These are phyloP conservation scores for Agaricales sp. DNA, from an alignment of 1,284 basidiomycete genomes.

Conservation along the genomic window DNA sequence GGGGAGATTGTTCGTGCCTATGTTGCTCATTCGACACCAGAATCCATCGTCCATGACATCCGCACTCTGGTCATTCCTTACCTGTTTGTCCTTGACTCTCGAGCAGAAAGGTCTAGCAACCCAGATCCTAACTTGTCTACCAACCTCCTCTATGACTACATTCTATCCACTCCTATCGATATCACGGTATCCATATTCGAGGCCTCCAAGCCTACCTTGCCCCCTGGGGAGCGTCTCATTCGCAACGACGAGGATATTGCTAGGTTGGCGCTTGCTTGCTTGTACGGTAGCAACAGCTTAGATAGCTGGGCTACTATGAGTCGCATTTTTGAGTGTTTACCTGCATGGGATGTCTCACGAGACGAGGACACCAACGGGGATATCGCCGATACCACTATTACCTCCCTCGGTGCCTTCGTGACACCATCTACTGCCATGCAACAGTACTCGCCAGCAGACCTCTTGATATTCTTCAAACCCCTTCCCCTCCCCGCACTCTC, in stretches of 20 bases:
- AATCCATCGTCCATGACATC: conserved; percentile 62
- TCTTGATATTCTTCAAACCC: conserved; percentile 75
- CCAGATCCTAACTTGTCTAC: conserved; percentile 55
- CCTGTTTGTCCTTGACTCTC: conserved; percentile 80
- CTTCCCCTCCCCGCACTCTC: conserved; percentile 68
- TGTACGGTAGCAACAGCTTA: conserved; percentile 75
- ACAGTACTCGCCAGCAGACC: conserved; percentile 52
- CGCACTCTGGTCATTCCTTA: conserved; percentile 79
- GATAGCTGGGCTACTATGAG: conserved; percentile 80
- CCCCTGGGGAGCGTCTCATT: conserved; percentile 60
- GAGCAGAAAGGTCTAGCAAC: conserved; percentile 66
- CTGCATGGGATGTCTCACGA: conserved; percentile 68
- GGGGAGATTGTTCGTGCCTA: conserved; percentile 64
- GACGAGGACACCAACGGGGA: conserved; percentile 56
- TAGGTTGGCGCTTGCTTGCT: conserved; percentile 73
- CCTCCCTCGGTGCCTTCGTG: conserved; percentile 72
- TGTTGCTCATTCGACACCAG: conserved; percentile 57
- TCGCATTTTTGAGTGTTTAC: conserved; percentile 86
- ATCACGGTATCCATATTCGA: conserved; percentile 73
- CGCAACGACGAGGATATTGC: conserved; percentile 77
- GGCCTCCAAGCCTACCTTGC: conserved; percentile 80
- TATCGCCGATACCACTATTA: conserved; percentile 68
- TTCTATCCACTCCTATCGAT: conserved; percentile 58
- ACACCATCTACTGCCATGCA: conserved; percentile 58
- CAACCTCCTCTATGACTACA: conserved; percentile 66